phyloP scores from a whole-genome alignment of 495 filamentous ascomycete genomes.

The Diplogelasinospora grovesii region DNA sequence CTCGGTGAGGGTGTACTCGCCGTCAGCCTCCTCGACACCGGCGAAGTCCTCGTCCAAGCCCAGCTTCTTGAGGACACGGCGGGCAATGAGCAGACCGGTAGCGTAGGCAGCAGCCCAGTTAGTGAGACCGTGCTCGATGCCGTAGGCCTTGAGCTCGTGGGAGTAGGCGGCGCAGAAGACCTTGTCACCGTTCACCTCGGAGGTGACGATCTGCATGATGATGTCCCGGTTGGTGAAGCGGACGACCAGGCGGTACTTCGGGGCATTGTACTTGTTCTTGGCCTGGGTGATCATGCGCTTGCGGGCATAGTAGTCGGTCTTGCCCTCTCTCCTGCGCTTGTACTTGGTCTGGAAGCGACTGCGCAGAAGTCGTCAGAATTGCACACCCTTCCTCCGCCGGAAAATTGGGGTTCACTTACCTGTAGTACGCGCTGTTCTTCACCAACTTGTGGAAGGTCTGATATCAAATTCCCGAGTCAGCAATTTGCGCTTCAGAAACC shows the following conservation, averaged over 20 bases:
- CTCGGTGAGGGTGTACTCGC: slow-evolving; percentile 91
- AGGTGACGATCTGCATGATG: slow-evolving; percentile 93
- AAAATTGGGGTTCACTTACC: slow-evolving; percentile 48
- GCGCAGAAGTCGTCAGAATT: slow-evolving; percentile 20
- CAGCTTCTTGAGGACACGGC: slow-evolving; percentile 94
- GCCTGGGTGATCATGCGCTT: slow-evolving; percentile 99
- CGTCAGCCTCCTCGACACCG: slow-evolving; percentile 91
- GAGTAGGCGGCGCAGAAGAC: slow-evolving; percentile 88
- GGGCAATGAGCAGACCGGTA: slow-evolving; percentile 92
- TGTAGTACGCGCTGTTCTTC: slow-evolving; percentile 97
- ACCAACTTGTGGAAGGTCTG: slow-evolving; percentile 91
- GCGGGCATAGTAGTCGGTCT: slow-evolving; percentile 99
- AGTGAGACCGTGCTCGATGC: slow-evolving; percentile 95
- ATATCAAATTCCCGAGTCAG: slow-evolving; percentile 70
- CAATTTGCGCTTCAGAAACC: slow-evolving; percentile 95
- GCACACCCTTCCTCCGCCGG: background rate
- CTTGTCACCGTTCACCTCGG: slow-evolving; percentile 97
- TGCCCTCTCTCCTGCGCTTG: slow-evolving; percentile 90
- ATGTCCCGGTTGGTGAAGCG: slow-evolving; percentile 99
- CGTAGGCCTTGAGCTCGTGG: slow-evolving; percentile 96
- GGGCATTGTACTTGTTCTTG: slow-evolving; percentile 99
- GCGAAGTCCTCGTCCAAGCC: slow-evolving; percentile 82
- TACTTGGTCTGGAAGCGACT: slow-evolving; percentile 99
- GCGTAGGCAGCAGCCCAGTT: slow-evolving; percentile 99
- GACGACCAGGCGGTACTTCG: slow-evolving; percentile 99